These are phyloP conservation scores for Antitrichia curtipendula DNA, from an alignment of 225 moss, liverwort and hornwort genomes.

Conservation along the genomic window DNA sequence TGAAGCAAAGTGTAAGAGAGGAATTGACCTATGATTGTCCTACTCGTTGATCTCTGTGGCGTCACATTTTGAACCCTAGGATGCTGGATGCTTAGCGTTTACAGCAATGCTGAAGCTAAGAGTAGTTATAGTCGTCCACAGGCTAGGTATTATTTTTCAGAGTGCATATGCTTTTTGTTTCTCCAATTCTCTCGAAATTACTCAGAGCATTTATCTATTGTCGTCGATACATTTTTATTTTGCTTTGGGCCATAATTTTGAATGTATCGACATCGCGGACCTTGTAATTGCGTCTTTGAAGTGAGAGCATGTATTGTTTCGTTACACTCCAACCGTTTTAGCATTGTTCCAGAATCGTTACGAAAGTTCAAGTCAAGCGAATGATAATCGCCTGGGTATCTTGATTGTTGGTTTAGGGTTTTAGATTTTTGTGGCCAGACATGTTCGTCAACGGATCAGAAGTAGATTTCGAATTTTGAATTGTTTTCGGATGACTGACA, in stretches of 20 bases:
- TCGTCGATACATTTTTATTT: background rate
- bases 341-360: background rate
- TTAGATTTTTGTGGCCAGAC: background rate
- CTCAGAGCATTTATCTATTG: background rate
- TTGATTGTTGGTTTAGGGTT: background rate
- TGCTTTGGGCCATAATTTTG: background rate
- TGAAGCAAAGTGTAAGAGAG: constrained; percentile 64
- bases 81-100: background rate
- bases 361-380: background rate
- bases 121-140: background rate
- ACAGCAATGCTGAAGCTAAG: background rate
- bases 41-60: background rate
- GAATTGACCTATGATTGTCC: background rate
- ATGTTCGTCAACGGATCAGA: background rate
- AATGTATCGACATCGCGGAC: background rate
- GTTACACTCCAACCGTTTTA: background rate
- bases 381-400: background rate
- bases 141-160: background rate
- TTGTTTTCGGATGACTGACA: background rate
- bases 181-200: background rate
- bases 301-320: background rate
- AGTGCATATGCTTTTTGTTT: background rate
- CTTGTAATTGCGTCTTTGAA: background rate
- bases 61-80: background rate
- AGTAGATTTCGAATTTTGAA: background rate